phyloP scores from a whole-genome alignment of 2,329 filamentous ascomycete genomes.

The Trichoderma semiorbis region DNA sequence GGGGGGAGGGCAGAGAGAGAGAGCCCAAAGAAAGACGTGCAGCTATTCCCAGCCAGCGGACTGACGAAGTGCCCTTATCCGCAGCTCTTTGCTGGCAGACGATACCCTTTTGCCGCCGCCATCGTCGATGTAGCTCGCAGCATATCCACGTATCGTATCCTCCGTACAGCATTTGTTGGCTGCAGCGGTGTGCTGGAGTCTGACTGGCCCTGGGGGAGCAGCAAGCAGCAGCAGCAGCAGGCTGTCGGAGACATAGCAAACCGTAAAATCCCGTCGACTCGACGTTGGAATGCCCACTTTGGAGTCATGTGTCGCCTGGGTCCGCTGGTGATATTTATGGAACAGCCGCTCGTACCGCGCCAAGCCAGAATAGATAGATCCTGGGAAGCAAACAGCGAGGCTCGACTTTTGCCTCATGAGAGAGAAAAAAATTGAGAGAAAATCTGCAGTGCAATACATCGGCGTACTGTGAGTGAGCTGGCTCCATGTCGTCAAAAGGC shows the following conservation, averaged over 20 bases:
- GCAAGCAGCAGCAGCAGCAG: not conserved
- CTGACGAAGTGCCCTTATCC: not conserved
- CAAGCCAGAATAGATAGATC: slow-evolving; percentile 2
- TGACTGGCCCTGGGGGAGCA: not conserved
- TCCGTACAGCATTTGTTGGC: not conserved
- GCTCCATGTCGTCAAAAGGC: not conserved
- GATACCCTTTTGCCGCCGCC: not conserved
- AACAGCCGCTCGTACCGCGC: slow-evolving; percentile 35
- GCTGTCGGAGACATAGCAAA: slow-evolving; percentile 4
- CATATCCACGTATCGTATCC: not conserved
- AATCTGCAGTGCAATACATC: not conserved
- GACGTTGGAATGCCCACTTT: slow-evolving; percentile 15
- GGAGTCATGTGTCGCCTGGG: slow-evolving; percentile 20
- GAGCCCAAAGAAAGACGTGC: not conserved
- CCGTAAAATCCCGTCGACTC: slow-evolving; percentile 15
- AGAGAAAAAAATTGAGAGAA: not conserved
- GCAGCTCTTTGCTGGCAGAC: not conserved
- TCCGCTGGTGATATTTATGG: slow-evolving; percentile 29
- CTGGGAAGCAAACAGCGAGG: not conserved
- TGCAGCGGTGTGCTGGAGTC: slow-evolving; percentile 11
- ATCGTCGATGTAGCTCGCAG: not conserved
- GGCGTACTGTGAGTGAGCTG: not conserved
- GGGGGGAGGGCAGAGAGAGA: not conserved
- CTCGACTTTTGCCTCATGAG: not conserved
- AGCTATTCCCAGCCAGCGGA: slow-evolving; percentile 8